Conservation (phyloP, 2,329 filamentous ascomycete species). For the Aspergillus alliaceus region DNA sequence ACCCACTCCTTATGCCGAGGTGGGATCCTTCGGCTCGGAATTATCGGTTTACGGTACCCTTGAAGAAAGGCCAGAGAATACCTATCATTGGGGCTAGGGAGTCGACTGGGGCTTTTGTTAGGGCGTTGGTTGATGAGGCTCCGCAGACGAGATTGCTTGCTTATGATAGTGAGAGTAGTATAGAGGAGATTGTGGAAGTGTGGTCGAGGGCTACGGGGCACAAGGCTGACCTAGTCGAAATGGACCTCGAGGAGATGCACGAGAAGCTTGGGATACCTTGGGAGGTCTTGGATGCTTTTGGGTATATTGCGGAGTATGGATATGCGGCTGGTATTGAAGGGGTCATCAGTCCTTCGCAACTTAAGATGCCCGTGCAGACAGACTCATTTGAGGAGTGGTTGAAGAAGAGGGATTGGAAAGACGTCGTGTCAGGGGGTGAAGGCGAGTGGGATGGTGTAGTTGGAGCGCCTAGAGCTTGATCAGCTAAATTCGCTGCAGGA, state of each 20-base stretch:
- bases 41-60: slow-evolving; percentile 34
- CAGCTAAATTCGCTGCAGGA: no score
- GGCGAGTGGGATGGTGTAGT: slow-evolving; percentile 1
- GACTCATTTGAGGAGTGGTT: slow-evolving; percentile 23
- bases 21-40: slow-evolving; percentile 26
- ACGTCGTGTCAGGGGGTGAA: background rate
- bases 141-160: slow-evolving; percentile 46
- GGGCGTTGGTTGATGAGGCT: slow-evolving; percentile 41
- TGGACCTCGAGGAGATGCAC: slow-evolving; percentile 36
- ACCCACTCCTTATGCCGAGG: slow-evolving; percentile 31
- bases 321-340: slow-evolving; percentile 43
- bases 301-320: slow-evolving; percentile 40
- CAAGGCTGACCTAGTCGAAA: slow-evolving; percentile 30
- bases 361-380: slow-evolving; percentile 26
- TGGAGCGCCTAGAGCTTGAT: no score
- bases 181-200: slow-evolving; percentile 31
- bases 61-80: slow-evolving; percentile 23
- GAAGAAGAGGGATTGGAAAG: slow-evolving; percentile 21
- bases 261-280: slow-evolving; percentile 19
- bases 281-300: slow-evolving; percentile 39
- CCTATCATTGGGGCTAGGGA: slow-evolving; percentile 43
- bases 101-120: slow-evolving; percentile 48
- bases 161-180: slow-evolving; percentile 42
- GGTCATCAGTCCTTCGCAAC: slow-evolving; percentile 40
- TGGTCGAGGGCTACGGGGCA: slow-evolving; percentile 43